Conservation (phyloP, 805 yeast genomes). For the Candida wancherniae region DNA sequence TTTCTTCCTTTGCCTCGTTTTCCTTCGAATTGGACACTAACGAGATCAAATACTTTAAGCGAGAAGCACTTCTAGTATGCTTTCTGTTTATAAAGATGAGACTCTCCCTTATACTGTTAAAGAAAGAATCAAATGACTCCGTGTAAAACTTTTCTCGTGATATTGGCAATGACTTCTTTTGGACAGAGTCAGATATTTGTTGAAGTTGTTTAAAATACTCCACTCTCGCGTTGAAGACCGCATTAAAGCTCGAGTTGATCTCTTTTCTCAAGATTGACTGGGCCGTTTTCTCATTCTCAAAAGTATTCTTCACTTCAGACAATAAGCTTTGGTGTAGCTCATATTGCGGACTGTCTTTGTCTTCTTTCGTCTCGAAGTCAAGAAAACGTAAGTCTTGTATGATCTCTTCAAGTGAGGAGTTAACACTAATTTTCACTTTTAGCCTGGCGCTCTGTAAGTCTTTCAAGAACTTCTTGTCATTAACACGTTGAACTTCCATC, state of each 20-base stretch:
- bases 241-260: constrained; percentile 48
- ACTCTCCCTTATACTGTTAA: constrained; percentile 4
- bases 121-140: constrained; percentile 3
- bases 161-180: constrained; percentile 17
- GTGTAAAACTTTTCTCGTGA: constrained; percentile 8
- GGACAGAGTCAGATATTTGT: constrained; percentile 77
- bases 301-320: constrained; percentile 18
- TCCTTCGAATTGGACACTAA: constrained; percentile 14
- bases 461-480: constrained; percentile 24
- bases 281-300: constrained; percentile 42
- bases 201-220: constrained; percentile 83
- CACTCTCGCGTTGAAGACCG: constrained; percentile 72
- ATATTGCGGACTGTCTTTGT: constrained; percentile 16
- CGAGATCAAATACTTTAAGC: constrained; percentile 30
- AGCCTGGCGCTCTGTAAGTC: constrained; percentile 17
- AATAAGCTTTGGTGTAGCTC: constrained; percentile 18
- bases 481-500: constrained; percentile 22
- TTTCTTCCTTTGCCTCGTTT: constrained; percentile 27
- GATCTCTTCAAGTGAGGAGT: constrained; percentile 31
- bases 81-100: constrained; percentile 7
- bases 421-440: constrained; percentile 27
- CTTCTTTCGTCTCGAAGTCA: constrained; percentile 20
- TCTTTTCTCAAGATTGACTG: constrained; percentile 41
- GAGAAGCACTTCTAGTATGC: constrained; percentile 31
- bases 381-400: constrained; percentile 16